Evolutionary conservation across 495 filamentous ascomycete species (phyloP).

Genomic region (Penicillium ucsense): DNA sequence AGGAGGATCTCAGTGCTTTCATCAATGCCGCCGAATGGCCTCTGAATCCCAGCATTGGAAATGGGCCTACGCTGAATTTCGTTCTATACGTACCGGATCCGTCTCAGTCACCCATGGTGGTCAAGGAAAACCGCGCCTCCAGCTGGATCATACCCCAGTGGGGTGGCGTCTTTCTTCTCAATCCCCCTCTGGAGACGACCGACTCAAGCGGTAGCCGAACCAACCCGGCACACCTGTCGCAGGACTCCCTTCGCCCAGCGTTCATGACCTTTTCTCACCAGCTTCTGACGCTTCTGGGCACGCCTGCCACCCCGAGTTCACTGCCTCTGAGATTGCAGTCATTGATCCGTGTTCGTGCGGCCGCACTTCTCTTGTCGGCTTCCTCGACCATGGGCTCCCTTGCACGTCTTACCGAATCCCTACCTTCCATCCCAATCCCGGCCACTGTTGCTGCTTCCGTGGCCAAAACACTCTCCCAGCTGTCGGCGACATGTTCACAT

Average conservation of each 20-base stretch:
- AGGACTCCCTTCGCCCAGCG: slow-evolving; percentile 60
- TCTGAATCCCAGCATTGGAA: slow-evolving; percentile 84
- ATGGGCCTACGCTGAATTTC: slow-evolving; percentile 90
- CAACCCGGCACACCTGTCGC: slow-evolving; percentile 37
- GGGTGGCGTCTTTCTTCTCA: slow-evolving; percentile 82
- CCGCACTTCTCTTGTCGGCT: slow-evolving; percentile 79
- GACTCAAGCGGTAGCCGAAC: slow-evolving; percentile 12
- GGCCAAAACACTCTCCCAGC: slow-evolving; percentile 62
- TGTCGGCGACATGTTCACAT: slow-evolving; percentile 65
- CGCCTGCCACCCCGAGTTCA: slow-evolving; percentile 66
- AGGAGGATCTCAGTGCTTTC: slow-evolving; percentile 85
- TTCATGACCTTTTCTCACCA: slow-evolving; percentile 88
- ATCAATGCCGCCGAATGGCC: slow-evolving; percentile 99
- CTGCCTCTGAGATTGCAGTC: slow-evolving; percentile 80
- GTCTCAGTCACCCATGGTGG: slow-evolving; percentile 52
- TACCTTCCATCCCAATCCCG: slow-evolving; percentile 87
- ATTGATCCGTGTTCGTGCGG: slow-evolving; percentile 70
- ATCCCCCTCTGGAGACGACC: slow-evolving; percentile 37
- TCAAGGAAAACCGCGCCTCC: slow-evolving; percentile 62
- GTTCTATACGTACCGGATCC: slow-evolving; percentile 68
- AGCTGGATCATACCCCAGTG: slow-evolving; percentile 96
- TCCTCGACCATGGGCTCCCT: slow-evolving; percentile 91
- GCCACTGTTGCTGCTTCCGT: slow-evolving; percentile 78
- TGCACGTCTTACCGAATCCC: slow-evolving; percentile 71
- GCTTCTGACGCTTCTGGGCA: slow-evolving; percentile 78